phyloP scores from a whole-genome alignment of 495 filamentous ascomycete genomes.

The Podospora conica region DNA sequence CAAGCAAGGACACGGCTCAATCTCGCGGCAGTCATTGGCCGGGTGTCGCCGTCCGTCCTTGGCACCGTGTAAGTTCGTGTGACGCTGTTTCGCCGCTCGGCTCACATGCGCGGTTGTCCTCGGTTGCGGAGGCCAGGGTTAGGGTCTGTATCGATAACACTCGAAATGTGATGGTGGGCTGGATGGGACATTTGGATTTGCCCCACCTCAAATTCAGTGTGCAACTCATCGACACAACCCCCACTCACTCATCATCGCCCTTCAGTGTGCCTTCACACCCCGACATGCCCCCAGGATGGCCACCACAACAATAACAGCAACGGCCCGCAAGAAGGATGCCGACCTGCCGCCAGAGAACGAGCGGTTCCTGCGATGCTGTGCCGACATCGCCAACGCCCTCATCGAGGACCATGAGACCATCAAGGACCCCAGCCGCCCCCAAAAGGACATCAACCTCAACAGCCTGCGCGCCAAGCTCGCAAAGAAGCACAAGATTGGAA shows the following conservation, averaged over 20 bases:
- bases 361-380: conserved; percentile 85
- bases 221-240: background rate
- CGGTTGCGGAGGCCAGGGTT: background rate
- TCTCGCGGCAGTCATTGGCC: conserved; percentile 3
- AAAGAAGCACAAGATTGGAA: conserved; percentile 81
- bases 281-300: conserved; percentile 30
- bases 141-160: background rate
- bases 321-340: conserved; percentile 52
- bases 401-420: conserved; percentile 87
- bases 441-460: conserved; percentile 90
- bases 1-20: background rate
- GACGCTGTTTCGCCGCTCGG: background rate
- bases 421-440: conserved; percentile 60
- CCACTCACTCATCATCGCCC: background rate
- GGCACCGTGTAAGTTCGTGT: background rate
- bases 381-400: conserved; percentile 86
- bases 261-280: background rate
- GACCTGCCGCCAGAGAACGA: conserved; percentile 84
- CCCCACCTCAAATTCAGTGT: background rate
- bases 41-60: background rate
- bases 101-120: background rate
- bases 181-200: background rate
- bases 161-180: background rate
- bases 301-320: conserved; percentile 37
- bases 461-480: conserved; percentile 77